These are phyloP conservation scores for Podaxis mareebaensis DNA, from an alignment of 768 basidiomycete genomes.

Conservation along the genomic window DNA sequence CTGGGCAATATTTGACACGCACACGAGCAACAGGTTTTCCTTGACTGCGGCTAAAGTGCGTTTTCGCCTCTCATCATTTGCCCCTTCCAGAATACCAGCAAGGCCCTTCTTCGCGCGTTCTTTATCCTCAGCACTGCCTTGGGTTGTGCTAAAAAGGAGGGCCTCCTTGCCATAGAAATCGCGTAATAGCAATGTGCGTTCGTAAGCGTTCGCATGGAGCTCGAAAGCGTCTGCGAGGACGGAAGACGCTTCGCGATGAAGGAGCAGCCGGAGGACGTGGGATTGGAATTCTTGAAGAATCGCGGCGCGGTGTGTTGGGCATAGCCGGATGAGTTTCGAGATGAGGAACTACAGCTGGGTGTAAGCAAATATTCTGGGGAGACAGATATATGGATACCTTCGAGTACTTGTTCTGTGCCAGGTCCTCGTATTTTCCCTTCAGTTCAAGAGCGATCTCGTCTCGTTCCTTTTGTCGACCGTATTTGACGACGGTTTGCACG, in stretches of 20 bases:
- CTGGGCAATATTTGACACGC: conserved; percentile 26
- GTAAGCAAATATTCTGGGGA: not conserved
- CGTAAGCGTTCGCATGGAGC: conserved; percentile 82
- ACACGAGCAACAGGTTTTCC: conserved; percentile 78
- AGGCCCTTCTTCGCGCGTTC: conserved; percentile 68
- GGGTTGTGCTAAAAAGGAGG: conserved; percentile 60
- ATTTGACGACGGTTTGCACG: conserved; percentile 79
- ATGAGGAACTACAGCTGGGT: conserved; percentile 63
- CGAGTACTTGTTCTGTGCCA: conserved; percentile 88
- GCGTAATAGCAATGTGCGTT: conserved; percentile 75
- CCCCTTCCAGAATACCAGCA: conserved; percentile 63
- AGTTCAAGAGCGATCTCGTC: conserved; percentile 83
- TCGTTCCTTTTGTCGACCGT: conserved; percentile 73
- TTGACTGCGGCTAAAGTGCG: conserved; percentile 70
- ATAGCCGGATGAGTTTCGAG: conserved; percentile 74
- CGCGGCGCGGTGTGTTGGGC: conserved; percentile 69
- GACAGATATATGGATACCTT: conserved; percentile 53
- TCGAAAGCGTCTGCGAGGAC: conserved; percentile 90
- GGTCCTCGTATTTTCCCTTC: conserved; percentile 73
- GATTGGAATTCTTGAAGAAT: conserved; percentile 82
- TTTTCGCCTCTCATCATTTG: conserved; percentile 62
- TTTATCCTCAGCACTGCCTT: conserved; percentile 61
- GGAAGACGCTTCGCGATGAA: conserved; percentile 82
- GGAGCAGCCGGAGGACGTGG: conserved; percentile 71
- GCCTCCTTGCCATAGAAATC: conserved; percentile 94